Percentiles rank a stretch among this genome's conserved stretches.
phyloP scores from a whole-genome alignment of 2,329 filamentous ascomycete species.

The Fusarium metavorans region DNA sequence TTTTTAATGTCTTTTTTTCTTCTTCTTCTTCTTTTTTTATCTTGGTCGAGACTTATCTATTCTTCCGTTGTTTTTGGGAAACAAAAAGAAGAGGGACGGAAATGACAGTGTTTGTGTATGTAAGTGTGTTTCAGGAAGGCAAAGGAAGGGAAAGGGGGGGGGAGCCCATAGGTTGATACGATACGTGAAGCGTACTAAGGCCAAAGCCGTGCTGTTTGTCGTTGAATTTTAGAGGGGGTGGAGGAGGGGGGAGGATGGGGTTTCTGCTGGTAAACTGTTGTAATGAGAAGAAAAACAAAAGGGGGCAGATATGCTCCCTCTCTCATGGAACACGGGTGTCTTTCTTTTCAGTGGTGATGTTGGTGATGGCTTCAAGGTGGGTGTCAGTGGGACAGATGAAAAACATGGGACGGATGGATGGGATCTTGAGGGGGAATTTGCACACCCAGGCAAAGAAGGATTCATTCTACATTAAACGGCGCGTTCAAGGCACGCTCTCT shows the following conservation, averaged over 20 bases:
- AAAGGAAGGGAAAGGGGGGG: conserved; percentile 12
- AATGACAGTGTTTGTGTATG: conserved; percentile 35
- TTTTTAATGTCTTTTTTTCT: conserved; percentile 35
- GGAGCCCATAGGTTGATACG: conserved; percentile 34
- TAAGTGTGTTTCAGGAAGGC: conserved; percentile 31
- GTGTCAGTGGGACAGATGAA: background rate
- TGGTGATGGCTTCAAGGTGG: background rate
- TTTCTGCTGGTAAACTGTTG: conserved; percentile 37
- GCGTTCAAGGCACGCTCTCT: conserved; percentile 17
- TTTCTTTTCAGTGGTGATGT: conserved; percentile 7
- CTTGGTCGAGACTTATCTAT: conserved; percentile 43
- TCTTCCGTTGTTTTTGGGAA: conserved; percentile 42
- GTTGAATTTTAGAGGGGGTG: conserved; percentile 12
- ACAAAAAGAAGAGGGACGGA: conserved; percentile 40
- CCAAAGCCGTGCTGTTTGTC: conserved; percentile 31
- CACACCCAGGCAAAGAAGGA: background rate
- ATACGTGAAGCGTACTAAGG: conserved; percentile 35
- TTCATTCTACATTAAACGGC: conserved; percentile 6
- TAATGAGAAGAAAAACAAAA: conserved; percentile 37
- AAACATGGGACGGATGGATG: background rate
- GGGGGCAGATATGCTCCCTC: conserved; percentile 29
- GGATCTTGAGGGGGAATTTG: background rate
- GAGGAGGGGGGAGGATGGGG: background rate
- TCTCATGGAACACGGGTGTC: conserved; percentile 26
- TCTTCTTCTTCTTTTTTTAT: conserved; percentile 23